Base-by-base conservation (phyloP, 345 rosid species). In the Sapria himalayana region DNA sequence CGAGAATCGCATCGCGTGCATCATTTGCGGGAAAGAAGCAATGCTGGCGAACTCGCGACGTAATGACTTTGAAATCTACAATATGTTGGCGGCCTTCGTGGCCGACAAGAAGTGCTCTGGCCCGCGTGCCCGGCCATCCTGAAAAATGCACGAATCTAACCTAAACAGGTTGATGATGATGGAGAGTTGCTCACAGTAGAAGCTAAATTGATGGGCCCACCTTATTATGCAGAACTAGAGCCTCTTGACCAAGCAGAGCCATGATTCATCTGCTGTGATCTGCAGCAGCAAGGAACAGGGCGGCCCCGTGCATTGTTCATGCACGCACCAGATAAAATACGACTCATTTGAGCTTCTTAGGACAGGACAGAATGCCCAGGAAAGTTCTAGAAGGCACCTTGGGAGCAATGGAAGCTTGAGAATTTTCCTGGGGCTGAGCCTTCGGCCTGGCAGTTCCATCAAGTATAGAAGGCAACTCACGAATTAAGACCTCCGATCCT, bases 51-150 rank as follows among this genome's bases (percentile, higher is more conserved):
- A 71, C 66, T 58, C 71, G 71, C 27, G 93, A 70, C n/a, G 85
- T 72, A 39, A 82, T 70, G 27, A 89, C 57, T 59, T 82, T 89
- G 9, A 82, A 66, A 49, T 89, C 94, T 22, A 76, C 16, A 19
- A 50, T 47, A 14, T 45, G 33, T 27, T 47, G 50, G 56, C 57
- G 48, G 50, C 44, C 67, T 61, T 53, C 55, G 32, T 53, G 43
- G 34, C 65, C 81, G 22, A 62, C 38, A 32, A 69, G 47, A 9
- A 41, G 43, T 56, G 76, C 58, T 60, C 72, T 82, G 13, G 91
- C 78, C 41, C 98, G 66, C 12, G 98, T 89, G 55, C 94, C 93
- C 3, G 93, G 98, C 94, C 98, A 89, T 22, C 94, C 98, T 72
- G 98, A 81, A 41, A n/a, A 89, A 69, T 45, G 94, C 98, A 58